phyloP scores from a whole-genome alignment of 805 yeast species.

The Wickerhamiella slavikovae region DNA sequence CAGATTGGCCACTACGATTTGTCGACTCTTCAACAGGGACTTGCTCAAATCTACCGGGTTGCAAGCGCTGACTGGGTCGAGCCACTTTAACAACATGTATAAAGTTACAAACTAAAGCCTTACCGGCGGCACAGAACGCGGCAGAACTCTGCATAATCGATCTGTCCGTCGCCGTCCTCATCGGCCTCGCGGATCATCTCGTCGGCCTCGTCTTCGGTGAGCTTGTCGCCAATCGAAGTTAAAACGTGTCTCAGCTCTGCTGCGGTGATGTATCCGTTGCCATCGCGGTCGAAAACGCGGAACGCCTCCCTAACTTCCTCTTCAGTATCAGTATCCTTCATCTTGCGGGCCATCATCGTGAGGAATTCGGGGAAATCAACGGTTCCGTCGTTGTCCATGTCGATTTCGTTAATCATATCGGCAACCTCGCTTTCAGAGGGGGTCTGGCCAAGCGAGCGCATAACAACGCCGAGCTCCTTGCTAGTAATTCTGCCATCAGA shows the following conservation, averaged over 20 bases:
- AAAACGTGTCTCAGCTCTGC: constrained; percentile 93
- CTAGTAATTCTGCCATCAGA: constrained; percentile 91
- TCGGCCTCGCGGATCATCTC: constrained; percentile 95
- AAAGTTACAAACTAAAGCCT: too few relatives aligned
- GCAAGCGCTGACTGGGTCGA: constrained; percentile 18
- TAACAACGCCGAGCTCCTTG: constrained; percentile 88
- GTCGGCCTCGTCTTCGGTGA: constrained; percentile 91
- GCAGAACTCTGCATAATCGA: constrained; percentile 91
- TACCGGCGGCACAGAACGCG: constrained; percentile 33
- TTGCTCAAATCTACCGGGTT: constrained; percentile 15
- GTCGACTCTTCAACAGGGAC: constrained; percentile 13
- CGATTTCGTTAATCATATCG: constrained; percentile 94
- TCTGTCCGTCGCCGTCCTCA: constrained; percentile 81
- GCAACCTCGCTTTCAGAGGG: constrained; percentile 92
- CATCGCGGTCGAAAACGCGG: constrained; percentile 84
- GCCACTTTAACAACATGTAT: constrained; percentile 8
- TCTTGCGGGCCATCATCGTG: constrained; percentile 77
- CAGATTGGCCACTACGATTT: constrained; percentile 14
- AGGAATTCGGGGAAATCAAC: constrained; percentile 67
- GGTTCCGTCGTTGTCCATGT: constrained; percentile 81
- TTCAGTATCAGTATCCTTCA: constrained; percentile 92
- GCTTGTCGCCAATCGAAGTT: constrained; percentile 92
- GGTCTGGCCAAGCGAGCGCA: constrained; percentile 97
- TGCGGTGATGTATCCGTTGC: constrained; percentile 91
- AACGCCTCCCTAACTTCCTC: constrained; percentile 95